Evolutionary conservation across 177 flowering plant species (phyloP), one percentile per base, ranked within the genome.

Genomic region (Vitis hybrid): DNA sequence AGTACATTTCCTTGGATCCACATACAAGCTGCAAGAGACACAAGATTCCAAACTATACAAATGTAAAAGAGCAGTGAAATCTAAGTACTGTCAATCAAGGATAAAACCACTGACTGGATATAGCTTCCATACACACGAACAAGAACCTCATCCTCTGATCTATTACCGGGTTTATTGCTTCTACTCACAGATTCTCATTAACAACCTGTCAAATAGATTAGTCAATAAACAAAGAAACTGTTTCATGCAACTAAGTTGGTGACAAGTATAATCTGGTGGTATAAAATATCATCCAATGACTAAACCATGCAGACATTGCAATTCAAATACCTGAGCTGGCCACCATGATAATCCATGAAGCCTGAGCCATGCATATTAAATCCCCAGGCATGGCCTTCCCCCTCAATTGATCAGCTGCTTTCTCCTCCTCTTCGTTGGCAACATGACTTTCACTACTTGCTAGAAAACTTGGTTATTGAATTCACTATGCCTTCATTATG

Each of bases 61-160:
- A 11, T 32, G 52, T 14, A 55, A 11, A 6, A 15, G 68, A 45
- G n/a, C 49, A 60, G 17, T 56, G 2, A 70, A 26, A 17, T 17
- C 39, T 48, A 17, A 70, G 17, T 62, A 59, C 10, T 65, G 4
- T 39, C 19, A 39, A 74, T 17, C 6, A 48, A 60, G 58, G 69
- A 50, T 48, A 60, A 49, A 59, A 55, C 13, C 14, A 80, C 85
- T 76, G 26, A 87, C 89, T 79, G 82, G 7, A 72, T 64, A 84
- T 86, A 86, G 68, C 80, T 84, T 71, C 93, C 91, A 74, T 87
- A 89, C 6, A 84, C 79, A 66, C 91, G 82, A 62, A 83, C 86
- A 23, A 23, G 26, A 23, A 23, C 26, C 26, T 23, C 26, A 23
- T 23, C 0, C 26, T 23, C 26, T 23, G 77, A 66, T 80, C 65